Evolutionary conservation across 768 basidiomycete species (phyloP), one percentile per base, ranked within the genome.

Genomic region (Amanita brunnescens): DNA sequence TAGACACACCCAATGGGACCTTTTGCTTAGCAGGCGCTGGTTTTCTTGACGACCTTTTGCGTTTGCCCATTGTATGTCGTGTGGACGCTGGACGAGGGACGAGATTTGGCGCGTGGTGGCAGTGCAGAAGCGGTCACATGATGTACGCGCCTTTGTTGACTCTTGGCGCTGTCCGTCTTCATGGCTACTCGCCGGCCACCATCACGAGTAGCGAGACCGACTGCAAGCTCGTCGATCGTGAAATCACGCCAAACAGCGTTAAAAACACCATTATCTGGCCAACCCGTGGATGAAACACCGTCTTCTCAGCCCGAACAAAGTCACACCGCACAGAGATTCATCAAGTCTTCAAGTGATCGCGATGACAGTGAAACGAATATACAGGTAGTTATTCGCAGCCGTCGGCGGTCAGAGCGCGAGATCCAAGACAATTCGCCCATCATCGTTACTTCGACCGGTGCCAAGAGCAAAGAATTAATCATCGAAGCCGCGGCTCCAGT

Each of bases 371-470:
- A 88, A 62, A 82, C 81, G 6, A 91, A 96, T 61, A 98, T 99
- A 10, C 87, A 91, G 65, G 95, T 99, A 14, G 90, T 92, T 8
- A 80, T 98, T 41, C 81, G 95, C 14, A 95, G 89, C 64, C 76
- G 95, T 62, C 81, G 81, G 30, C 84, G 92, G 23, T 93, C 91
- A 1, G 80, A 88, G 49, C 81, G 83, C 52, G 94, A 97, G 66
- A 76, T 93, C 2, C 75, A 84, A 43, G 86, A 91, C 52, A 85
- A 84, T 53, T 92, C 93, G 0, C 90, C 93, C 14, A 87, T 86
- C 52, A 92, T 96, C 60, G 83, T 91, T 53, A 78, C 77, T 41
- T 87, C 89, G 1, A 72, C 76, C 24, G 91, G 91, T 34, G 77
- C 91, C 18, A 83, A 83, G 57, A 78, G 80, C 52, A 81, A 83